Evolutionary conservation across 768 basidiomycete genomes (phyloP).

Genomic region (Boletus vermiculosoides): DNA sequence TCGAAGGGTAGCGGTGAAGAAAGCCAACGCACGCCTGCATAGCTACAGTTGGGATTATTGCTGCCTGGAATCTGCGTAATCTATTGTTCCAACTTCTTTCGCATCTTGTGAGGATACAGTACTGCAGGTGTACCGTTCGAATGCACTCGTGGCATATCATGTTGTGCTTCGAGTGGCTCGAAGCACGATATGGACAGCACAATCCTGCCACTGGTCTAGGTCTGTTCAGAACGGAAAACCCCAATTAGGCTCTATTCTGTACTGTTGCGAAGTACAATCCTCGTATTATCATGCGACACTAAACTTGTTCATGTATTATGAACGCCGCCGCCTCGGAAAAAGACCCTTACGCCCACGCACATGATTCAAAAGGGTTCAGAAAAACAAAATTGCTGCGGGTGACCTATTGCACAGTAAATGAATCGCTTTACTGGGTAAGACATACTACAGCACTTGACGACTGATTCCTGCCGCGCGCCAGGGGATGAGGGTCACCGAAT

Average conservation of each 20-base stretch:
- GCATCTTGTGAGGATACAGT: too few species aligned
- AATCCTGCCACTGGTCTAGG: not conserved
- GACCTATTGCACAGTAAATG: too few species aligned
- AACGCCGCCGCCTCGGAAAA: too few species aligned
- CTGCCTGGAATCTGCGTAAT: not conserved
- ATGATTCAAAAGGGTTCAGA: too few species aligned
- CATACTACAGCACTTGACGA: not conserved
- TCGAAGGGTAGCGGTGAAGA: not conserved
- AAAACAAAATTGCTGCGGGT: too few species aligned
- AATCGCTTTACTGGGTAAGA: not conserved
- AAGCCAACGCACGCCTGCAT: not conserved
- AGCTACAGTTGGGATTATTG: not conserved
- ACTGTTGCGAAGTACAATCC: not conserved
- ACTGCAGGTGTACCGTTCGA: not conserved
- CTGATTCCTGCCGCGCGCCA: not conserved
- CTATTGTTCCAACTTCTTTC: not conserved
- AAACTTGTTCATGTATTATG: too few species aligned
- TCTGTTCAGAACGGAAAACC: not conserved
- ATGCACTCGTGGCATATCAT: not conserved
- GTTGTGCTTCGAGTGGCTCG: not conserved
- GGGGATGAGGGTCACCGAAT: not conserved
- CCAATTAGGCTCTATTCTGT: not conserved
- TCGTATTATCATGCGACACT: not conserved
- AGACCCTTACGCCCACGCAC: too few species aligned
- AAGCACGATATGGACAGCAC: not conserved